These are phyloP conservation scores for Annona cherimola DNA, from an alignment of 164 flowering plant genomes.

Conservation along the genomic window DNA sequence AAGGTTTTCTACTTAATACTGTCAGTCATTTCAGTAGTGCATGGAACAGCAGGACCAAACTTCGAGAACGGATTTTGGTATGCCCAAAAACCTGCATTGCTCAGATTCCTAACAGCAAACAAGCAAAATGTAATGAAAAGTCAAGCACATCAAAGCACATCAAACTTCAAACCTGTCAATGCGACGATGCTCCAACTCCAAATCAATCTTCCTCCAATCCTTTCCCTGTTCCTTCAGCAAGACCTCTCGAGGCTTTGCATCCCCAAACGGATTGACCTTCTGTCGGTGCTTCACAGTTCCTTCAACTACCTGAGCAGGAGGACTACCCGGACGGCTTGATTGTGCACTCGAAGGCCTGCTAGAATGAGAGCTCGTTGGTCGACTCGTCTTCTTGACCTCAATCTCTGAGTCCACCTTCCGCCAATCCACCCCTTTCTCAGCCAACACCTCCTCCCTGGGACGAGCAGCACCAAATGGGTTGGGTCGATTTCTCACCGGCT, in stretches of 20 bases:
- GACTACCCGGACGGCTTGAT: constrained; percentile 55
- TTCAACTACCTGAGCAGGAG: constrained; percentile 26
- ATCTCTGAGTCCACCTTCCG: constrained; percentile 61
- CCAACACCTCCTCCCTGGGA: constrained; percentile 87
- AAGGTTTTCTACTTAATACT: not conserved
- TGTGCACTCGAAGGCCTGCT: constrained; percentile 80
- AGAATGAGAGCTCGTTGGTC: constrained; percentile 77
- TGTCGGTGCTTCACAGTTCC: constrained; percentile 45
- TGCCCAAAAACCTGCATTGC: not conserved
- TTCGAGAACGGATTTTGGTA: not conserved
- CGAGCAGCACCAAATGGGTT: constrained; percentile 86
- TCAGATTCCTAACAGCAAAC: not conserved
- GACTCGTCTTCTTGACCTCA: constrained; percentile 53
- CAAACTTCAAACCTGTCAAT: constrained; percentile 52
- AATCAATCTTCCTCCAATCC: constrained; percentile 92
- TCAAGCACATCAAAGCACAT: not conserved
- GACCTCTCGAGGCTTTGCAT: constrained; percentile 86
- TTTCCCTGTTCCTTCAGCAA: constrained; percentile 64
- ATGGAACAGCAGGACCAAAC: not conserved
- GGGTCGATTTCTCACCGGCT: constrained; percentile 35
- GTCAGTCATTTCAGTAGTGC: not conserved
- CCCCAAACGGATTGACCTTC: constrained; percentile 92
- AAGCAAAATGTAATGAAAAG: not conserved
- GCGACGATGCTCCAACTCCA: constrained; percentile 71
- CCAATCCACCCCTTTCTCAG: constrained; percentile 90